Conservation (phyloP, 805 yeast species). For the Lachancea meyersii region DNA sequence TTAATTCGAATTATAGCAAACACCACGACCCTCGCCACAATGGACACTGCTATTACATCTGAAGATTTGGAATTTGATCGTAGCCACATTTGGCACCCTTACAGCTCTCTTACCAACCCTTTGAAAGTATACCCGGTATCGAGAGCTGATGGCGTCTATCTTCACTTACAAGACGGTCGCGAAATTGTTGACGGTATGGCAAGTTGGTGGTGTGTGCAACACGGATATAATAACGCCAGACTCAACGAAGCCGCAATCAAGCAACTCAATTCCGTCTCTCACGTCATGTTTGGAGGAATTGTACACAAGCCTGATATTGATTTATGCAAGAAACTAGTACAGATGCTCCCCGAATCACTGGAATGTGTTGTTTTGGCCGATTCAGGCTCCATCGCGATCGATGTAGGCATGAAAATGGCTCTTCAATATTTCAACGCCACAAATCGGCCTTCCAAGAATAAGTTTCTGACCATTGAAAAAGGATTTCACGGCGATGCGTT, state of each 20-base stretch:
- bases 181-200: conserved; percentile 29
- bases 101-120: conserved; percentile 25
- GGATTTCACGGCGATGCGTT: conserved; percentile 38
- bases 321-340: conserved; percentile 28
- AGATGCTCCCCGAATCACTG: conserved; percentile 23
- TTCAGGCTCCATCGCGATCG: conserved; percentile 34
- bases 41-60: neutral
- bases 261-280: conserved; percentile 30
- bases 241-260: conserved; percentile 28
- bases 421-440: conserved; percentile 28
- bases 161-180: conserved; percentile 14
- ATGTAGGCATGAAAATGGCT: conserved; percentile 36
- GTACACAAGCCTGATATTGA: conserved; percentile 29
- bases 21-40: neutral
- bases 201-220: conserved; percentile 32
- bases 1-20: too few relatives aligned
- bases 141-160: conserved; percentile 20
- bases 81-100: conserved; percentile 31
- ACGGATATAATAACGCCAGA: conserved; percentile 26
- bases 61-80: conserved; percentile 13
- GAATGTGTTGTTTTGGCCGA: conserved; percentile 22
- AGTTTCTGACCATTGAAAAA: conserved; percentile 30
- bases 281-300: conserved; percentile 27
- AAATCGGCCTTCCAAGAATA: conserved; percentile 17
- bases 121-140: conserved; percentile 22